phyloP scores from a whole-genome alignment of 2,329 filamentous ascomycete species.

The Metarhizium robertsii region DNA sequence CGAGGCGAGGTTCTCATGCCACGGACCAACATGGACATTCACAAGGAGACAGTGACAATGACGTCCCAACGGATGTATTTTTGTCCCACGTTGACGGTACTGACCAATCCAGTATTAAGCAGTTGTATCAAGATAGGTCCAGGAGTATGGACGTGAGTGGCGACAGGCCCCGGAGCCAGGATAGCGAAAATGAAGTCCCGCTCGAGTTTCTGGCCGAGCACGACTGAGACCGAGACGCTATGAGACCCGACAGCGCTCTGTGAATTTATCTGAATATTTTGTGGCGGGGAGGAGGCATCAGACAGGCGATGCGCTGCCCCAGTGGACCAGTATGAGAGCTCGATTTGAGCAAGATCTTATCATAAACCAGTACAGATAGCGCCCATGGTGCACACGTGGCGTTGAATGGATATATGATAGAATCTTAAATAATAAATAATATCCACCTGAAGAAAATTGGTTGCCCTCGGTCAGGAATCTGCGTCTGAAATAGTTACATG shows the following conservation, averaged over 20 bases:
- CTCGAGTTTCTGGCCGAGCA: slow-evolving; percentile 43
- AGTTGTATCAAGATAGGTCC: not conserved
- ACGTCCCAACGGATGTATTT: slow-evolving; percentile 16
- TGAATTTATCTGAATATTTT: not conserved
- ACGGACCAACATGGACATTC: not conserved
- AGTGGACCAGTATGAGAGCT: not conserved
- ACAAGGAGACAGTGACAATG: slow-evolving; percentile 13
- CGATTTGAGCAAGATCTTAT: not conserved
- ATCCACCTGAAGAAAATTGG: not conserved
- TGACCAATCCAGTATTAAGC: slow-evolving; percentile 2
- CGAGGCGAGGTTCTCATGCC: not conserved
- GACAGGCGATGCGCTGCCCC: not conserved
- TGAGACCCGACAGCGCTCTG: not conserved
- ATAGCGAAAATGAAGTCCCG: slow-evolving; percentile 40
- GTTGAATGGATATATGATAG: not conserved
- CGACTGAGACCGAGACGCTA: not conserved
- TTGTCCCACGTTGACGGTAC: slow-evolving; percentile 21
- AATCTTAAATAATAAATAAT: not conserved
- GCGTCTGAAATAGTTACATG: no score
- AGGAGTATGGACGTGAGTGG: slow-evolving; percentile 4
- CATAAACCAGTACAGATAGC: not conserved
- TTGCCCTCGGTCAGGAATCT: no score
- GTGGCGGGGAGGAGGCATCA: not conserved
- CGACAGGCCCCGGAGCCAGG: slow-evolving; percentile 15
- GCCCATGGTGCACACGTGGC: not conserved